These are phyloP conservation scores for Aspergillus nanangensis DNA, from an alignment of 495 filamentous ascomycete genomes.

Conservation along the genomic window DNA sequence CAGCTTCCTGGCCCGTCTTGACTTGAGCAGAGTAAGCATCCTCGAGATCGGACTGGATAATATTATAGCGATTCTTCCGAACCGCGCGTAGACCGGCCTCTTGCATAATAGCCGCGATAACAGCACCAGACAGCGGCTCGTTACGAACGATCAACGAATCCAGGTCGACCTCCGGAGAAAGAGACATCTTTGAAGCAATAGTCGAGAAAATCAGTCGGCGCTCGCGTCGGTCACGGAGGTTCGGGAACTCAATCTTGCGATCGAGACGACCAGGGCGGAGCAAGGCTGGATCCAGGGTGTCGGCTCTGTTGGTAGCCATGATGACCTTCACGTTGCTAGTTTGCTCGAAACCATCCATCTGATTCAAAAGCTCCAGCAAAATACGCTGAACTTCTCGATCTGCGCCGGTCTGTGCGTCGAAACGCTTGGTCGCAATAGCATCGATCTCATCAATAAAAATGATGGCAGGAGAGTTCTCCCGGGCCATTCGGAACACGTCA, in stretches of 20 bases:
- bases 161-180: conserved; percentile 92
- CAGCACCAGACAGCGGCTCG: conserved; percentile 88
- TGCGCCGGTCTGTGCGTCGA: conserved; percentile 95
- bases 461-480: conserved; percentile 95
- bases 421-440: conserved; percentile 97
- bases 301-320: conserved; percentile 98
- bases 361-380: conserved; percentile 91
- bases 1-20: conserved; percentile 75
- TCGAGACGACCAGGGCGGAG: conserved; percentile 93
- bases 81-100: conserved; percentile 94
- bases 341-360: conserved; percentile 99
- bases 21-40: conserved; percentile 95
- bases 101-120: conserved; percentile 99
- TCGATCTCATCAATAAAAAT: conserved; percentile 99
- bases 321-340: conserved; percentile 99
- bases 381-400: conserved; percentile 98
- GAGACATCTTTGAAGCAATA: conserved; percentile 93
- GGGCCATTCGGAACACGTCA: conserved; percentile 98
- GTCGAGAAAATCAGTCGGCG: conserved; percentile 93
- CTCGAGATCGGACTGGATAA: conserved; percentile 93
- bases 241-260: conserved; percentile 97
- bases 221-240: conserved; percentile 84
- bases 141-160: conserved; percentile 95
- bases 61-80: conserved; percentile 97
- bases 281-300: conserved; percentile 91